Evolutionary conservation across 192 early-diverging fungal species (phyloP).

Genomic region (Phycomyces nitens): DNA sequence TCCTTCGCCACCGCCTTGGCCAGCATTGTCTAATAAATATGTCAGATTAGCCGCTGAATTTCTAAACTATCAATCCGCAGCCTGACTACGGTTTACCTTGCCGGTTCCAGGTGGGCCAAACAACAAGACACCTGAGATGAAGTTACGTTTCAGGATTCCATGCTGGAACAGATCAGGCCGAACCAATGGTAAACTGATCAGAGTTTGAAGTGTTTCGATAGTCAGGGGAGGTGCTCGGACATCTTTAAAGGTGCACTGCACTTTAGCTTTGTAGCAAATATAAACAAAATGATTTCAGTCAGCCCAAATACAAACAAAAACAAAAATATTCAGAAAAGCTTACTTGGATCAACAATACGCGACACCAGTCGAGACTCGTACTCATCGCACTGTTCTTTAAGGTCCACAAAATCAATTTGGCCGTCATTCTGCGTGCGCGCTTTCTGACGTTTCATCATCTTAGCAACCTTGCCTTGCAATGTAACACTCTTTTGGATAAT

Average conservation of each 20-base stretch:
- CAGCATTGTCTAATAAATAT: constrained; percentile 70
- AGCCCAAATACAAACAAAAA: neutral
- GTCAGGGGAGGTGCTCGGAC: constrained; percentile 74
- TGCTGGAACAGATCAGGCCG: constrained; percentile 75
- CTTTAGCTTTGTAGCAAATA: constrained; percentile 38
- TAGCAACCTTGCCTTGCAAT: constrained; percentile 8
- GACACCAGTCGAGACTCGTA: constrained; percentile 77
- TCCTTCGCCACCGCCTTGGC: constrained; percentile 85
- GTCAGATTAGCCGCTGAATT: too few species aligned
- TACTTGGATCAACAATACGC: constrained; percentile 80
- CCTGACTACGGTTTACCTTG: too few species aligned
- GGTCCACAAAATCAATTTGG: constrained; percentile 4
- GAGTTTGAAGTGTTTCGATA: constrained; percentile 81
- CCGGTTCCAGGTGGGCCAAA: constrained; percentile 91
- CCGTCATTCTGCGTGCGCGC: neutral
- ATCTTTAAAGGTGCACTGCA: constrained; percentile 62
- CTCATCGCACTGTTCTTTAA: constrained; percentile 45
- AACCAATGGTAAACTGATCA: constrained; percentile 73
- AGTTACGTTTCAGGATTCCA: constrained; percentile 64
- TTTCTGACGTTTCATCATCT: neutral
- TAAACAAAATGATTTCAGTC: constrained; percentile 31
- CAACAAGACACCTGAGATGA: constrained; percentile 72
- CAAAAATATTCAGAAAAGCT: neutral
- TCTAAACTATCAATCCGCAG: too few species aligned
- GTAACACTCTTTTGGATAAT: constrained; percentile 22